Evolutionary conservation across 2,329 filamentous ascomycete genomes (phyloP).

Genomic region (Fusarium transvaalense): DNA sequence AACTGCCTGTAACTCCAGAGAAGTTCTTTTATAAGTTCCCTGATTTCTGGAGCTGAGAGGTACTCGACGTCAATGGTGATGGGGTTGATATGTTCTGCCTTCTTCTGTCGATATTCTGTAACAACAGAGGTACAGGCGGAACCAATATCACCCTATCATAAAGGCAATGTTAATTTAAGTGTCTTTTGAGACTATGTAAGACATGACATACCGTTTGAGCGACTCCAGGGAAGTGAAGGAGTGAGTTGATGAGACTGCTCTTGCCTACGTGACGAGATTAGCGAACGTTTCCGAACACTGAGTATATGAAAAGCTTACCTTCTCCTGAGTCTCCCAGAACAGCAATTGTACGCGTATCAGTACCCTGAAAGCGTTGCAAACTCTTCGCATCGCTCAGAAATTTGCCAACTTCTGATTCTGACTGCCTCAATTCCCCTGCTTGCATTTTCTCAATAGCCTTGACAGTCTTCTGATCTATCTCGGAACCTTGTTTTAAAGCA

Average conservation of each 20-base stretch:
- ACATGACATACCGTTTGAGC: slow-evolving; percentile 39
- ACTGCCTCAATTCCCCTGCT: background rate
- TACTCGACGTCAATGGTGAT: slow-evolving; percentile 53
- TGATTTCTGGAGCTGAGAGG: slow-evolving; percentile 46
- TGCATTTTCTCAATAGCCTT: slow-evolving; percentile 9
- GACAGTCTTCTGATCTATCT: background rate
- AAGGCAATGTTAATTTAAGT: no score
- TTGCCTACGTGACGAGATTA: slow-evolving; percentile 28
- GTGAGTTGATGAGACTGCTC: slow-evolving; percentile 54
- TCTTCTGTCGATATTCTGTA: slow-evolving; percentile 53
- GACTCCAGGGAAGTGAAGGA: slow-evolving; percentile 50
- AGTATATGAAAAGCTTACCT: no score
- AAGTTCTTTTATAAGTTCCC: slow-evolving; percentile 49
- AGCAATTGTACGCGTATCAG: slow-evolving; percentile 27
- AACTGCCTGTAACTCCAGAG: slow-evolving; percentile 51
- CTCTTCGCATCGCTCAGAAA: slow-evolving; percentile 8
- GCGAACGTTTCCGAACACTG: no score
- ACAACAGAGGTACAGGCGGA: slow-evolving; percentile 53
- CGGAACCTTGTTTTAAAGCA: background rate
- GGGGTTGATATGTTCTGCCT: slow-evolving; percentile 37
- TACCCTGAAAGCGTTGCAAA: slow-evolving; percentile 12
- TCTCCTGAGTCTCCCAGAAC: slow-evolving; percentile 31
- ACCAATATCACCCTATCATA: slow-evolving; percentile 47
- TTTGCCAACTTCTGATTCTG: background rate
- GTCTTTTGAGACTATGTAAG: no score